phyloP scores from a whole-genome alignment of 352 stramenopile species.

The Thalassiosira hispida region DNA sequence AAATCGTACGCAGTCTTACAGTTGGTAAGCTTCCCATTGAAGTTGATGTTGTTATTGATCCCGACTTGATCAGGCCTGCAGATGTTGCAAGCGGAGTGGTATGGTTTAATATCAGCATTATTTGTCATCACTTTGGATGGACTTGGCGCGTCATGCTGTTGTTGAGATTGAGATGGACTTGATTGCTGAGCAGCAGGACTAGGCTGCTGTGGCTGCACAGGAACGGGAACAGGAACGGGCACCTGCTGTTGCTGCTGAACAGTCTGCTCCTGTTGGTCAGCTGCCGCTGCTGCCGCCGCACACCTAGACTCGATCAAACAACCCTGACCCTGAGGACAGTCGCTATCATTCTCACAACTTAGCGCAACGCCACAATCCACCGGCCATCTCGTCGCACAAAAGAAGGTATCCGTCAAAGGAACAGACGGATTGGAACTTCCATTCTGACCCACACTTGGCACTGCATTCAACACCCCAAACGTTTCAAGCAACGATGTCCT shows the following conservation, averaged over 20 bases:
- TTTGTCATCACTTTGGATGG: neutral
- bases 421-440: neutral
- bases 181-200: neutral
- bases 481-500: neutral
- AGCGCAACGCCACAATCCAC: conserved; percentile 7
- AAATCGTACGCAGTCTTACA: conserved; percentile 26
- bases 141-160: neutral
- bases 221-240: no score
- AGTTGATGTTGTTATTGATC: conserved; percentile 17
- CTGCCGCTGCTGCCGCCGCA: neutral
- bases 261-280: no score
- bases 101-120: neutral
- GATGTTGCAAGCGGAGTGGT: conserved; percentile 20
- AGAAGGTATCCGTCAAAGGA: conserved; percentile 22
- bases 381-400: conserved; percentile 9
- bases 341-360: neutral
- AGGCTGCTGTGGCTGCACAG: no score
- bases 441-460: neutral
- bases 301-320: conserved; percentile 2
- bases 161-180: no score
- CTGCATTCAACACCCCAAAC: neutral
- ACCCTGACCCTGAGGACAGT: conserved; percentile 5
- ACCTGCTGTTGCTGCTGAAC: no score
- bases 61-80: conserved; percentile 21
- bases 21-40: conserved; percentile 18